Conservation (phyloP, 2,329 filamentous ascomycete species). For the Colletotrichum costaricense region DNA sequence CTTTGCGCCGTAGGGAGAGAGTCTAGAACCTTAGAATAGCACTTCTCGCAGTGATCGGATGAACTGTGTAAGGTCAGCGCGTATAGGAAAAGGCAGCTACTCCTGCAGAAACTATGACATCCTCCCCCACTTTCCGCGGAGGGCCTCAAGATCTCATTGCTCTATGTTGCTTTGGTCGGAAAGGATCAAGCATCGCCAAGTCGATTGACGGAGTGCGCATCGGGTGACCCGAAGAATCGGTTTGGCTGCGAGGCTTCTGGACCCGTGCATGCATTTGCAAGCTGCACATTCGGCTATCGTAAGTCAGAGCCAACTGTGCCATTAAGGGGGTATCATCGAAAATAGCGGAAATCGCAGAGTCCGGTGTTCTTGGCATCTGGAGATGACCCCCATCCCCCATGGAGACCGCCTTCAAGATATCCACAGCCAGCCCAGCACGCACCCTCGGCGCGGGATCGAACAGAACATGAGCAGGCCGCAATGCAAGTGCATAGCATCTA, state of each 20-base stretch:
- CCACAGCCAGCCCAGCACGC: not conserved
- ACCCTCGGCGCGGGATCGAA: not conserved
- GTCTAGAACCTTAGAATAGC: not conserved
- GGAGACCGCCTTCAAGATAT: not conserved
- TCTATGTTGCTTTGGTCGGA: not conserved
- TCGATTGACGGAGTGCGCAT: not conserved
- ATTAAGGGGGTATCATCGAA: not conserved
- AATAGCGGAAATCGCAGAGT: not conserved
- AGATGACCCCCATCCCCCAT: not conserved
- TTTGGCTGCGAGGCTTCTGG: not conserved
- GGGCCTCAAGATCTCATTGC: not conserved
- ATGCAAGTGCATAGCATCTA: not conserved
- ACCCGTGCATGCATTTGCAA: not conserved
- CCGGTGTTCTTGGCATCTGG: not conserved
- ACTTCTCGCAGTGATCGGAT: not conserved
- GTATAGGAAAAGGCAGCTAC: not conserved
- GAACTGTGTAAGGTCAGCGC: conserved; percentile 4
- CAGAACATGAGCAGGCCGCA: not conserved
- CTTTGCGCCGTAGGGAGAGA: not conserved
- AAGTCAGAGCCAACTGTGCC: not conserved
- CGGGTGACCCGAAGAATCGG: not conserved
- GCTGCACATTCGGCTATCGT: too few relatives aligned
- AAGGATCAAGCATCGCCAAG: not conserved
- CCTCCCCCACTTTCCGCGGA: not conserved
- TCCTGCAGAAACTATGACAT: not conserved